A percentile compares a stretch with the other conserved stretches of the same genome.
phyloP scores from a whole-genome alignment of 2,329 filamentous ascomycete genomes.

The Penicillium crustosum region DNA sequence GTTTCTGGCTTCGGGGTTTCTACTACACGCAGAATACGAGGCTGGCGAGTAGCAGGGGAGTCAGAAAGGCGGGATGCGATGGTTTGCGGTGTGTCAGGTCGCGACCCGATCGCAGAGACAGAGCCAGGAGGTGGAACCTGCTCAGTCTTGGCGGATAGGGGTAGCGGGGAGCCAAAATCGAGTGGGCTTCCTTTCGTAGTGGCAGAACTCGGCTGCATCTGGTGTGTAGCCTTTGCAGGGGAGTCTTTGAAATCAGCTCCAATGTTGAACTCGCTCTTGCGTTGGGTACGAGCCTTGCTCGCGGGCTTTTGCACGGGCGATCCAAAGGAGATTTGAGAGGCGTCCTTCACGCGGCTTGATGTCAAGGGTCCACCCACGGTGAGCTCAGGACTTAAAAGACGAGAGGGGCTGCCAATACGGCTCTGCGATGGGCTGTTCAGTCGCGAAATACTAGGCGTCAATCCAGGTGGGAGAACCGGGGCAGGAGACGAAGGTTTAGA shows the following conservation, averaged over 20 bases:
- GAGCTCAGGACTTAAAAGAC: conserved; percentile 30
- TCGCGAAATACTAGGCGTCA: conserved; percentile 27
- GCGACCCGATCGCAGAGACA: conserved; percentile 43
- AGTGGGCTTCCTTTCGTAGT: conserved; percentile 33
- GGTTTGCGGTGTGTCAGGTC: conserved; percentile 51
- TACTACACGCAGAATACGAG: conserved; percentile 57
- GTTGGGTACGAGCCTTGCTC: conserved; percentile 28
- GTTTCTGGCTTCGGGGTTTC: conserved; percentile 56
- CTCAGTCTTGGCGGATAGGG: conserved; percentile 27
- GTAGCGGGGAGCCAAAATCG: conserved; percentile 34
- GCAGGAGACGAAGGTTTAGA: conserved; percentile 34
- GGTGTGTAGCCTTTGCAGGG: conserved; percentile 8
- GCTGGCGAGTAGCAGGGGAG: conserved; percentile 40
- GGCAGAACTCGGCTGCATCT: conserved; percentile 8
- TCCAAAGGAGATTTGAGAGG: conserved; percentile 42
- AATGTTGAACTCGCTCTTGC: conserved; percentile 22
- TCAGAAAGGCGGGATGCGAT: conserved; percentile 40
- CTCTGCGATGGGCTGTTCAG: conserved; percentile 33
- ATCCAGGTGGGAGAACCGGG: conserved; percentile 31
- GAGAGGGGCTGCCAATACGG: conserved; percentile 24
- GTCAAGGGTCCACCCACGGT: conserved; percentile 22
- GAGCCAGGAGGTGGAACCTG: conserved; percentile 29
- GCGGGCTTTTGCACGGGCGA: conserved; percentile 41
- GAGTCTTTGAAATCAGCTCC: conserved; percentile 20
- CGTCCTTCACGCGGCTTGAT: conserved; percentile 31